Base-by-base conservation (phyloP, 371 early-diverging fungal species). In the Mucor saturninus region DNA sequence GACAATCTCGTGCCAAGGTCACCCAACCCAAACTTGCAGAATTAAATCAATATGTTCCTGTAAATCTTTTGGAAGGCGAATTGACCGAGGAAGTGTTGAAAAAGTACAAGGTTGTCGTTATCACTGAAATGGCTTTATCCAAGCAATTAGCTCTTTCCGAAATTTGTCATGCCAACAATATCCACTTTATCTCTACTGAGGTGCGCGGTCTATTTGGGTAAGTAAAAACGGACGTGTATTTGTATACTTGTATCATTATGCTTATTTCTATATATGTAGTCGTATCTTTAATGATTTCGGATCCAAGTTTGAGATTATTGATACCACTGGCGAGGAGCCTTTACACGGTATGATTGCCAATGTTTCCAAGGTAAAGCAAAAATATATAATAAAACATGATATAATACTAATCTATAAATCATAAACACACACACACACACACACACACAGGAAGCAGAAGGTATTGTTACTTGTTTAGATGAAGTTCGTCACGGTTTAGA, bases 241-340 rank as follows among this genome's bases (percentile, higher is more conserved):
- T 39, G 64, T 75, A 28, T 40, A 21, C 14, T 28, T 46, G 39
- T 38, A 38, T 38, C 21, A 21, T 35, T 35, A 6, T 35, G 35
- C 35, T 35, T 0, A 35, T 35, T 8, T 8, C 35, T 35, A 6
- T 42, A 4, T 50, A 46, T 43, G 31, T 69, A 81, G 82, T 31
- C 84, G 86, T 69, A 84, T 93, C 10, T 99, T 99, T 80, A 94
- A 93, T 69, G 99, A 99, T 77, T 99, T 99, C 84, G 98, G 98
- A 49, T 72, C 83, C 10, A 82, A 86, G 5, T 99, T 99, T 77
- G 83, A 83, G 37, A 92, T 98, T 26, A 77, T 81, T 21, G 99
- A 99, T 79, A 82, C 90, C 31, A 98, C 91, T 28, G 99, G 99
- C 37, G 99, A 99, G 75, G 91, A 92, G 61, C 92, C 97, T 13